Base-by-base conservation (phyloP, 805 yeast genomes). In the Cyberlindnera petersonii region DNA sequence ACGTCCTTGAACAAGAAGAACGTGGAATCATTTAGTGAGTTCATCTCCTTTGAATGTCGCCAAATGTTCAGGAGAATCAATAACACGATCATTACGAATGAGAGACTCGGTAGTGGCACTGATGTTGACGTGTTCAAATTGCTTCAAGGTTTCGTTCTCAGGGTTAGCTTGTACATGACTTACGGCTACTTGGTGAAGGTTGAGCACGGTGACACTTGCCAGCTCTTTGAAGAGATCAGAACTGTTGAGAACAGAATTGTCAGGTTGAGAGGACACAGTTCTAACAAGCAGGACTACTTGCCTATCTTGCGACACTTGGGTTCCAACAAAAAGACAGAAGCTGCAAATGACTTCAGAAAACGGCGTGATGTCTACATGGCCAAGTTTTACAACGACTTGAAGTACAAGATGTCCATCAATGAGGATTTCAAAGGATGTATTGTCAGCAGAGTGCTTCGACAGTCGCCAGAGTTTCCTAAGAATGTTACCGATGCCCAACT, bases 211-310 rank as follows among this genome's bases (percentile, higher is more conserved):
- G 71, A 68, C 13, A 46, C 49, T 7, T 52, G 59, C 38, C 47
- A 42, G 6, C 55, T 77, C 14, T 72, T 75, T n/a, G 65, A 71
- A 23, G 75, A 72, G 37, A 74, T 80, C 21, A 67, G 78, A 8
- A 53, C 60, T 21, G 79, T 75, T 18, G 87, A 80, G 48, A 77
- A 69, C 46, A 57, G 60, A 31, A 79, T 80, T 40, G 74, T 78
- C 26, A 67, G 71, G 32, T 64, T 75, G 38, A 63, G 87, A 42
- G 77, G 84, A 0, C 79, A 77, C 35, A 60, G 74, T 5, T 69
- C 79, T 6, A 76, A 79, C 50, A 49, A 66, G 11, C 73, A 69
- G 47, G 85, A 80, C 49, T 75, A 69, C 47, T 49, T 79, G 16
- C 80, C 82, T 0, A 29, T 66, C 0, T 44, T 75, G 13, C 60